Evolutionary conservation across 1,284 basidiomycete genomes (phyloP).

Genomic region (Ceratobasidium sp.): DNA sequence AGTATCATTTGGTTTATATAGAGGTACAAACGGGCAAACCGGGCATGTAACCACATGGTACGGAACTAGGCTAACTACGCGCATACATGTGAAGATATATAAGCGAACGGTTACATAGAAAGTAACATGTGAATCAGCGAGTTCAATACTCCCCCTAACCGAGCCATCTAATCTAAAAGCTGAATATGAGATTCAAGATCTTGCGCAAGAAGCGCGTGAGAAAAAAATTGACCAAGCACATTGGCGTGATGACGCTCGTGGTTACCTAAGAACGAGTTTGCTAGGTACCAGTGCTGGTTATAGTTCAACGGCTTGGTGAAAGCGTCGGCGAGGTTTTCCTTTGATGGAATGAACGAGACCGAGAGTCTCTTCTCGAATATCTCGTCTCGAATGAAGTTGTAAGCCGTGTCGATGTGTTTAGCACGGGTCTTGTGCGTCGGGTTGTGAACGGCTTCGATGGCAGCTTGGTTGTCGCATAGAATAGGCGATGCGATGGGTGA

Average conservation of each 20-base stretch:
- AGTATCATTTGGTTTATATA: no score
- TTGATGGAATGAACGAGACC: constrained; percentile 48
- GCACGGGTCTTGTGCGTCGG: constrained; percentile 45
- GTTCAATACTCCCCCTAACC: constrained; percentile 26
- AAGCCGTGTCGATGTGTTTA: constrained; percentile 45
- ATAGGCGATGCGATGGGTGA: constrained; percentile 14
- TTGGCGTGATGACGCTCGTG: constrained; percentile 15
- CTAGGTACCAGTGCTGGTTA: constrained; percentile 9
- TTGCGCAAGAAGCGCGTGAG: constrained; percentile 11
- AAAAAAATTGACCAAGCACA: constrained; percentile 6
- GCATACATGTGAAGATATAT: no score
- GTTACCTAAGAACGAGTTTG: constrained; percentile 21
- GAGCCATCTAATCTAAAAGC: neutral
- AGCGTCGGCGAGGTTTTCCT: constrained; percentile 49
- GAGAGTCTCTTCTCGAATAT: neutral
- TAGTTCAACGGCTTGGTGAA: constrained; percentile 52
- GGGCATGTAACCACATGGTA: no score
- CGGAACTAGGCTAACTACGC: no score
- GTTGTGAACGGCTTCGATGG: constrained; percentile 47
- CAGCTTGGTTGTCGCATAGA: constrained; percentile 50
- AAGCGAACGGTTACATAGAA: no score
- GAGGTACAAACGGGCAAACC: no score
- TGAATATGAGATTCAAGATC: neutral
- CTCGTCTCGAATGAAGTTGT: constrained; percentile 31
- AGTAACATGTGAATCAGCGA: neutral